Percentiles rank a stretch among this genome's conserved stretches.
Evolutionary conservation across 768 basidiomycete genomes (phyloP).

Genomic region (Boletus barrowsii): DNA sequence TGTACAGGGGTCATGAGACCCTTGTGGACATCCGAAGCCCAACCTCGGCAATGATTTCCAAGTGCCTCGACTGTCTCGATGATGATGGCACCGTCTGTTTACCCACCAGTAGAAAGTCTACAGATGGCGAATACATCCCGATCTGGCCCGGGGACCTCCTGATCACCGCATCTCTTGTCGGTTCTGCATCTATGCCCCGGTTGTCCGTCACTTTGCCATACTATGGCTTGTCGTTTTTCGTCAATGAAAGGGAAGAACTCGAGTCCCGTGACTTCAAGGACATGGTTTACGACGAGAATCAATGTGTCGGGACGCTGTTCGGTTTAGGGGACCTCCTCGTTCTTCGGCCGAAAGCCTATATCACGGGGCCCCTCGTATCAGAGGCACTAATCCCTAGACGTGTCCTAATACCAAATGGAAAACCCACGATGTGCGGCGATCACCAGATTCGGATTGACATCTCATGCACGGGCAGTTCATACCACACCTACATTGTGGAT

Average conservation of each 20-base stretch:
- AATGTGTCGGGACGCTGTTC: neutral
- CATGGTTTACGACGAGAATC: neutral
- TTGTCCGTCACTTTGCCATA: no score
- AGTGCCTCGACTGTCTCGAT: neutral
- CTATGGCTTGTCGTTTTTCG: neutral
- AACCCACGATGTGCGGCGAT: neutral
- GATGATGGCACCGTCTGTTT: no score
- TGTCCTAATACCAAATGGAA: neutral
- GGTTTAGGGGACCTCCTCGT: neutral
- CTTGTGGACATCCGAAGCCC: conserved; percentile 19
- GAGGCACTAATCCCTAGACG: neutral
- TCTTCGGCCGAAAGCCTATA: neutral
- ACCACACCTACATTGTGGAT: neutral
- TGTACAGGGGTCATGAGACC: neutral
- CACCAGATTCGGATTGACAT: neutral
- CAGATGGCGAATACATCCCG: no score
- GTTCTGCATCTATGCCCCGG: no score
- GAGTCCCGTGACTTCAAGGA: neutral
- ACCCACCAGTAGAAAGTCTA: no score
- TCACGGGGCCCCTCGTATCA: neutral
- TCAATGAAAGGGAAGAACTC: neutral
- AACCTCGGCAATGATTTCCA: neutral
- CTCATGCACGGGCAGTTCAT: no score
- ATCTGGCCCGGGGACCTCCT: neutral
- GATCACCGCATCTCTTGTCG: neutral